Evolutionary conservation across 768 basidiomycete genomes (phyloP), one percentile per base, ranked within the genome.

Genomic region (Xerocomus spinulosus): DNA sequence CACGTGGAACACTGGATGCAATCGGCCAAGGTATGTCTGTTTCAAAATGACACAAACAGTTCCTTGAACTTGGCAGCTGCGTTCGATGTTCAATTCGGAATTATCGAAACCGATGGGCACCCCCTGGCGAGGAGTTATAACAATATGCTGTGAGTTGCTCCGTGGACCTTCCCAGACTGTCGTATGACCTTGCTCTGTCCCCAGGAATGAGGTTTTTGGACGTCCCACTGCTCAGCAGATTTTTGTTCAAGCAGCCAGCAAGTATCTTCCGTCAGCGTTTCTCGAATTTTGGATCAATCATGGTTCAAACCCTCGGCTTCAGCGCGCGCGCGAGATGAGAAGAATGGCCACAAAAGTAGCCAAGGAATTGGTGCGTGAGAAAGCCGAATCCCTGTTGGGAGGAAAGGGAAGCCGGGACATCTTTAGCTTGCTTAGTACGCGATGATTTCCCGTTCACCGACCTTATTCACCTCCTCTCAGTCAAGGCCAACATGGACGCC

Each of bases 61-160:
- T 9, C 30, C 7, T 32, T 32, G 13, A 32, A 14, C 13, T 32
- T 14, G 4, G 4, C 30, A 32, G 30, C 30, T 32, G 30, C 30
- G 14, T 80, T 80, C 50, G 78, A 78, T 45, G 71, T 78, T 52
- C 68, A 67, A 23, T 78, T 79, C 32, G 41, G 21, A 5, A 32
- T 48, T 13, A 6, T 58, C 26, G 12, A 51, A 13, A 37, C 56
- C n/a, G 44, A 50, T 32, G 17, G 30, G 3, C 54, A 59, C 4
- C 54, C 54, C 3, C 10, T 61, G 13, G 37, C 32, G 9, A 50
- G 5, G 13, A 39, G 28, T n/a, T 62, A 51, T 21, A 14, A 39
- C 10, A 59, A 49, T 34, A 10, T 56, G 13, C 0, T 47, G 59
- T 60, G 13, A 13, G 60, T 51, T n/a, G 3, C 24, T 34, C 41